Evolutionary conservation across 768 basidiomycete species (phyloP).

Genomic region (Dacryopinax spathularia): DNA sequence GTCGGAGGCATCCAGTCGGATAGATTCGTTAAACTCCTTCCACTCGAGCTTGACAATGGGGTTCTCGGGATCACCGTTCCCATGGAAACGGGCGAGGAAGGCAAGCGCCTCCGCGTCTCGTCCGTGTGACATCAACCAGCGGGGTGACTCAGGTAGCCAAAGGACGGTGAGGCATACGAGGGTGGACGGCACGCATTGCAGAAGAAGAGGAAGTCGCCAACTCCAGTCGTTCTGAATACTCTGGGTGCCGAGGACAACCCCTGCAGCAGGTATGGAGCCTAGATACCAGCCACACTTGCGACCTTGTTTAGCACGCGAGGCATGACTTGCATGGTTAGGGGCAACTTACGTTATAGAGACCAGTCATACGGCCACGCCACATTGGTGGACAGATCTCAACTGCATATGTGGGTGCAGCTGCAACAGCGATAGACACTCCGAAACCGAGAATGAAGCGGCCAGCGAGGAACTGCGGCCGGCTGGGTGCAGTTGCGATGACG

Average conservation of each 20-base stretch:
- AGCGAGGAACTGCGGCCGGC: conserved; percentile 34
- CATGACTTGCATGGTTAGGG: neutral
- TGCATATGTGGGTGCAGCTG: conserved; percentile 30
- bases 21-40: conserved; percentile 38
- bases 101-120: conserved; percentile 35
- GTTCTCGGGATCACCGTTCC: conserved; percentile 35
- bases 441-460: conserved; percentile 40
- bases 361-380: conserved; percentile 40
- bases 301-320: neutral
- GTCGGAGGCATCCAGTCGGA: conserved; percentile 38
- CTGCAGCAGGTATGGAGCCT: conserved; percentile 13
- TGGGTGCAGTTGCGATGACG: conserved; percentile 33
- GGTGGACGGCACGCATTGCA: conserved; percentile 37
- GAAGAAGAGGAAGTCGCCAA: conserved; percentile 40
- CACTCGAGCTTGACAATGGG: conserved; percentile 39
- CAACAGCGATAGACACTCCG: conserved; percentile 30
- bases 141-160: conserved; percentile 26
- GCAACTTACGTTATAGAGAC: conserved; percentile 29
- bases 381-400: conserved; percentile 48
- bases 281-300: conserved; percentile 8
- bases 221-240: conserved; percentile 29
- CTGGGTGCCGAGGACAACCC: conserved; percentile 16
- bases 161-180: conserved; percentile 22
- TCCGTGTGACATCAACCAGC: conserved; percentile 40
- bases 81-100: conserved; percentile 41